phyloP scores from a whole-genome alignment of 2,329 filamentous ascomycete species.

The Colletotrichum falcatum region DNA sequence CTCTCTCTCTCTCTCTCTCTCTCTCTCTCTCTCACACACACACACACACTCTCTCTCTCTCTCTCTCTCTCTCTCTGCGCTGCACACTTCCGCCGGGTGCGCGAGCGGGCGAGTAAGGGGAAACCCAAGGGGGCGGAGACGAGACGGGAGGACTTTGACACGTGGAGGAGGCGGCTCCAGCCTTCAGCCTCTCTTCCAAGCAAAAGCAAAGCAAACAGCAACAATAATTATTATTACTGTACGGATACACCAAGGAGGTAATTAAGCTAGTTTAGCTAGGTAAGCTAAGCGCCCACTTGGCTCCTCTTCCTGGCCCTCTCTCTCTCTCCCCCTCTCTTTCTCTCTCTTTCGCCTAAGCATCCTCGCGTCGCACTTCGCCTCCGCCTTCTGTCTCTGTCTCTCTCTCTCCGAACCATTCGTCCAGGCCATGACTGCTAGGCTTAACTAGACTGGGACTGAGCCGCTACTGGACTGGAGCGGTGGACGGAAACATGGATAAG shows the following conservation, averaged over 20 bases:
- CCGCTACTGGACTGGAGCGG: slow-evolving; percentile 9
- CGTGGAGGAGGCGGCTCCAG: slow-evolving; percentile 28
- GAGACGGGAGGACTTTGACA: slow-evolving; percentile 27
- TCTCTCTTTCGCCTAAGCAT: not conserved
- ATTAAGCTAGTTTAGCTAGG: slow-evolving; percentile 13
- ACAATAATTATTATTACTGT: slow-evolving; percentile 9
- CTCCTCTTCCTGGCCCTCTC: slow-evolving; percentile 7
- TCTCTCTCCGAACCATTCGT: not conserved
- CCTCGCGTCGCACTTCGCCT: slow-evolving; percentile 1
- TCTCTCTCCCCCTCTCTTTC: not conserved
- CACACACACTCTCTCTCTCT: no score
- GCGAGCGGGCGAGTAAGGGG: slow-evolving; percentile 25
- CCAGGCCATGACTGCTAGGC: not conserved
- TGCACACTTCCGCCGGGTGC: slow-evolving; percentile 15
- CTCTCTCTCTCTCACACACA: no score
- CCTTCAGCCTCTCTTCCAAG: slow-evolving; percentile 16
- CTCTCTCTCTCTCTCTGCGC: not conserved
- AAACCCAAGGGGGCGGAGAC: slow-evolving; percentile 26
- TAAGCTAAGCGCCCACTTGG: slow-evolving; percentile 23
- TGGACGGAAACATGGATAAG: slow-evolving; percentile 7
- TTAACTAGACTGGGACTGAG: slow-evolving; percentile 3
- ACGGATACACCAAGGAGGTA: slow-evolving; percentile 6
- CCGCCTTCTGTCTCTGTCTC: not conserved
- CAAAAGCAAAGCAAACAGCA: slow-evolving; percentile 8
- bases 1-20: no score